Percentiles rank a stretch among this genome's conserved stretches.
These are phyloP conservation scores for Podosphaera fusca DNA, from an alignment of 2,329 filamentous ascomycete genomes.

Conservation along the genomic window DNA sequence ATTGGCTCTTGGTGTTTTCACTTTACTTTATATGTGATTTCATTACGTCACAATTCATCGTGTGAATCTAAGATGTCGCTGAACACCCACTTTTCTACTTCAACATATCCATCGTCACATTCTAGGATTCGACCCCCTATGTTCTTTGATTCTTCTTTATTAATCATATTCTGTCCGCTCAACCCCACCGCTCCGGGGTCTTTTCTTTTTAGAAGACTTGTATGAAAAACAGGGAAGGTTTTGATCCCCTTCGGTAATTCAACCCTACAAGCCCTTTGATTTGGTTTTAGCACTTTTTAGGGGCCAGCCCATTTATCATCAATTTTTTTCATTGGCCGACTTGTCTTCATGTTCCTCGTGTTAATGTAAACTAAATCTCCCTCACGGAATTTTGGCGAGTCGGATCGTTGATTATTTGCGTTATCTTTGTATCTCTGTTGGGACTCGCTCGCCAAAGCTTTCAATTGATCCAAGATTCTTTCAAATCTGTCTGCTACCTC, in stretches of 20 bases:
- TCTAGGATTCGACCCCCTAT: not conserved
- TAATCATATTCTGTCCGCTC: not conserved
- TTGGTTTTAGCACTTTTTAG: not conserved
- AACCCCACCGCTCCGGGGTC: not conserved
- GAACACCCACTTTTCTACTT: not conserved
- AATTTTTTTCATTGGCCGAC: not conserved
- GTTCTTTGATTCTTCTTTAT: not conserved
- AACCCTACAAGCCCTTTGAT: not conserved
- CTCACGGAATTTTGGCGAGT: not conserved
- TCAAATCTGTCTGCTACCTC: not conserved
- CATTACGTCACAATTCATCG: not conserved
- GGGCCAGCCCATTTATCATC: not conserved
- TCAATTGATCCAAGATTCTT: not conserved
- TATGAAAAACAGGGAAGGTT: constrained; percentile 1
- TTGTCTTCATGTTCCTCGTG: constrained; percentile 1
- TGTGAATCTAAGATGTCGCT: not conserved
- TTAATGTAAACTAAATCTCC: not conserved
- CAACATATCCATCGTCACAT: not conserved
- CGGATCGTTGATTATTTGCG: not conserved
- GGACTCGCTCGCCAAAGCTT: not conserved
- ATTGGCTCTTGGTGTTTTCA: not conserved
- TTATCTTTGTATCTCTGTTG: not conserved
- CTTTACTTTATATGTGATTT: not conserved
- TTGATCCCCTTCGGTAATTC: not conserved
- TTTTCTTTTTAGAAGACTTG: not conserved